These are phyloP conservation scores for Dactylellina leptospora DNA, from an alignment of 2,329 filamentous ascomycete genomes.

Conservation along the genomic window DNA sequence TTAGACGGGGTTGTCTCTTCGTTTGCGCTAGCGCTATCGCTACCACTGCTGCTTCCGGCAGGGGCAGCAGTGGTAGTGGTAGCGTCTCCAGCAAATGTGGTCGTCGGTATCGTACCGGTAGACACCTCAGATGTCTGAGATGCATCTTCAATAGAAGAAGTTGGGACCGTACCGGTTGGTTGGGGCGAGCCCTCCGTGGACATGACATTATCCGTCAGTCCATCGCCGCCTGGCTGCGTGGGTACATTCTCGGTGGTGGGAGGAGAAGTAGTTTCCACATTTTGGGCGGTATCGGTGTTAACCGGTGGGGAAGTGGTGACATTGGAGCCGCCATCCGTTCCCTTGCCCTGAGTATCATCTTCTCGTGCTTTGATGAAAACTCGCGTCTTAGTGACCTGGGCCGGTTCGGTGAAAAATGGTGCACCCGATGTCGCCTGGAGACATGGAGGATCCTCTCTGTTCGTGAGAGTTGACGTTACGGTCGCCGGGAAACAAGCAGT, in stretches of 20 bases:
- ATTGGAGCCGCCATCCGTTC: conserved; percentile 17
- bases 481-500: conserved; percentile 28
- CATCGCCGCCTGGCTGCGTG: background rate
- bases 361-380: conserved; percentile 38
- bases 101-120: conserved; percentile 35
- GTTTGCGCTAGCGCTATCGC: conserved; percentile 20
- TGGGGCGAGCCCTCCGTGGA: conserved; percentile 24
- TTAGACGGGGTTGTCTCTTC: conserved; percentile 45
- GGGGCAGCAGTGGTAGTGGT: conserved; percentile 1
- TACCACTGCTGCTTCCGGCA: background rate
- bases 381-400: conserved; percentile 40
- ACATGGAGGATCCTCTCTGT: conserved; percentile 12
- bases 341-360: conserved; percentile 37
- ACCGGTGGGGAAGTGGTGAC: conserved; percentile 1
- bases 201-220: conserved; percentile 8
- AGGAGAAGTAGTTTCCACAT: background rate
- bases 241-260: conserved; percentile 9
- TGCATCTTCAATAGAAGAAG: conserved; percentile 30
- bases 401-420: conserved; percentile 6
- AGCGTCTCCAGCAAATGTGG: conserved; percentile 21
- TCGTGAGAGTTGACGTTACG: conserved; percentile 21
- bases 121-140: conserved; percentile 24
- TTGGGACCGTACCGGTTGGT: conserved; percentile 43
- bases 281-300: background rate
- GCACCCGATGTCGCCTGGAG: background rate